Percentiles rank a stretch among this genome's conserved stretches.
Evolutionary conservation across 75 land plant species (phyloP).

Genomic region (Gnetum montanum): DNA sequence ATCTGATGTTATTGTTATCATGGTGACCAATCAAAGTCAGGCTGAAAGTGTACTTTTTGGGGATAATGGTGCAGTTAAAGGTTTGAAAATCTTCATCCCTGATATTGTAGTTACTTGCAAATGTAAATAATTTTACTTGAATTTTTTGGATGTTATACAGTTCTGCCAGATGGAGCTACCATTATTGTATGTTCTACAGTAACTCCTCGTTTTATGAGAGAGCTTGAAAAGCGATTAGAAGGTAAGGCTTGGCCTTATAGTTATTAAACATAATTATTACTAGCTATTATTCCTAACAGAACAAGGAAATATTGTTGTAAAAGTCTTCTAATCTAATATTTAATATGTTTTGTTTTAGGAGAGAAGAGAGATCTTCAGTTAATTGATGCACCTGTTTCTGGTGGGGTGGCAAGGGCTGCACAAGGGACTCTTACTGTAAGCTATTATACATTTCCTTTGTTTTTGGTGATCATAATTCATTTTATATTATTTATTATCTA

Average conservation of each 20-base stretch:
- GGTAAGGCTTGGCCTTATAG: constrained; percentile 24
- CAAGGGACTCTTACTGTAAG: constrained; percentile 82
- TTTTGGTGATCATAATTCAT: not conserved
- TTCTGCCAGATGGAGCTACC: constrained; percentile 63
- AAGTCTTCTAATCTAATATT: not conserved
- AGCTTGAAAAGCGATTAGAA: constrained; percentile 48
- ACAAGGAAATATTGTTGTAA: not conserved
- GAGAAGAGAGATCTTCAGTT: constrained; percentile 55
- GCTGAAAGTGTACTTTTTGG: constrained; percentile 82
- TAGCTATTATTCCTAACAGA: not conserved
- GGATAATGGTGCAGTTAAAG: constrained; percentile 62
- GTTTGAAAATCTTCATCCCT: constrained; percentile 14
- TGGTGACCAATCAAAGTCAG: constrained; percentile 92
- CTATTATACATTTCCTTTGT: too few relatives aligned
- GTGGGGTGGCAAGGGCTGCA: constrained; percentile 82
- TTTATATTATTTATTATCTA: not conserved
- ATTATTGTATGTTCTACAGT: constrained; percentile 86
- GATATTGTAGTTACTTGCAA: constrained; percentile 2
- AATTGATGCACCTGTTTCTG: constrained; percentile 99
- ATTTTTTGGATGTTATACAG: constrained; percentile 21
- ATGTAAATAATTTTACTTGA: not conserved
- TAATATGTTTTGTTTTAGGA: constrained; percentile 20
- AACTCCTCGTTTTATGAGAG: constrained; percentile 60
- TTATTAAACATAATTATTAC: too few relatives aligned
- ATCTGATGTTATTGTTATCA: constrained; percentile 68